A percentile compares a stretch with the other conserved stretches of the same genome.
Conservation (phyloP, 129 eudicot species). For the Glebionis coronaria region DNA sequence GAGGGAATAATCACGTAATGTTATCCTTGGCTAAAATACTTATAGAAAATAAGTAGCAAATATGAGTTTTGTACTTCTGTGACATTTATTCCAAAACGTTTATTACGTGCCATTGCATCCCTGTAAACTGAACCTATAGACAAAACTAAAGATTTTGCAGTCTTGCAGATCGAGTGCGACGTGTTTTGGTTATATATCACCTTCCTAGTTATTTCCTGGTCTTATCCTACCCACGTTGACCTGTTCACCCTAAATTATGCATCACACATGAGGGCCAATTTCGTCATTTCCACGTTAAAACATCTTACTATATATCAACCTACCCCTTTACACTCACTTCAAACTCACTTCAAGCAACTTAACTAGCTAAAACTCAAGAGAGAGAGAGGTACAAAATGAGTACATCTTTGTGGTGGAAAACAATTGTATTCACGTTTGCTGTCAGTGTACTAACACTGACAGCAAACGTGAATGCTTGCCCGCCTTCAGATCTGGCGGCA, state of each 20-base stretch:
- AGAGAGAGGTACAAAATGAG: slow-evolving; percentile 22
- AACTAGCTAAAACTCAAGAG: background rate
- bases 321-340: slow-evolving; percentile 23
- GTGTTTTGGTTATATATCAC: slow-evolving; percentile 6
- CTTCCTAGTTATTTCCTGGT: slow-evolving; percentile 17
- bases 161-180: slow-evolving; percentile 16
- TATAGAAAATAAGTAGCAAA: no score
- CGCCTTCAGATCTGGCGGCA: slow-evolving; percentile 67
- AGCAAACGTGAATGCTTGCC: slow-evolving; percentile 42
- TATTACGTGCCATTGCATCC: no score
- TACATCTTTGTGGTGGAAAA: slow-evolving; percentile 19
- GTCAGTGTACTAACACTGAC: slow-evolving; percentile 7
- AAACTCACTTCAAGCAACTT: slow-evolving; percentile 12
- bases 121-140: no score
- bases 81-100: no score
- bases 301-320: slow-evolving; percentile 27
- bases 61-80: no score
- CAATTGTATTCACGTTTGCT: slow-evolving; percentile 25
- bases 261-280: slow-evolving; percentile 35
- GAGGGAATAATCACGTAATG: no score
- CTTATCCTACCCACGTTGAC: slow-evolving; percentile 51
- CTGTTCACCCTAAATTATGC: slow-evolving; percentile 33
- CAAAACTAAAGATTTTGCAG: background rate
- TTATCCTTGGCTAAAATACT: no score
- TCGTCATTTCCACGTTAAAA: slow-evolving; percentile 11